Percentiles rank a stretch among this genome's conserved stretches.
These are phyloP conservation scores for Phyllostachys edulis DNA, from an alignment of 176 grass and related monocot species.

Conservation along the genomic window DNA sequence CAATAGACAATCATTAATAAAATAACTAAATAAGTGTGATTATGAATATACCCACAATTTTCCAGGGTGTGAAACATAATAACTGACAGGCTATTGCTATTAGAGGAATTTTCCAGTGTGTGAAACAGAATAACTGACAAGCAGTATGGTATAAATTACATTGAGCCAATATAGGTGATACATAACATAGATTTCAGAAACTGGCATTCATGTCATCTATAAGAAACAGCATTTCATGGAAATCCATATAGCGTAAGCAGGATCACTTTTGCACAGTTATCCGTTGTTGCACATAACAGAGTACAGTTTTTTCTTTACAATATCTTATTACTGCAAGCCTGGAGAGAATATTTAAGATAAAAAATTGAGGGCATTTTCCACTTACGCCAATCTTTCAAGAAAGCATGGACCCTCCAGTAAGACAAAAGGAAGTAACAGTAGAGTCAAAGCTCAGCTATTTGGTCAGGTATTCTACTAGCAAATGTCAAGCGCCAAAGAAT, in stretches of 20 bases:
- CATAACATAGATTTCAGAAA: constrained; percentile 19
- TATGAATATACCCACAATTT: background rate
- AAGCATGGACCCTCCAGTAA: constrained; percentile 15
- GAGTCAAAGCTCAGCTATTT: constrained; percentile 21
- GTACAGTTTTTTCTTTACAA: background rate
- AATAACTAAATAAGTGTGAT: constrained; percentile 10
- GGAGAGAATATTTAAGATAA: background rate
- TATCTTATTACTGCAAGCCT: background rate
- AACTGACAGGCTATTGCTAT: constrained; percentile 1
- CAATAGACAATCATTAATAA: constrained; percentile 29
- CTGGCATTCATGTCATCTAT: background rate
- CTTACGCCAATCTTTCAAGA: background rate
- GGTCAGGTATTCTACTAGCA: constrained; percentile 4
- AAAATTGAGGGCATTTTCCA: background rate
- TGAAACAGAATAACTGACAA: constrained; percentile 14
- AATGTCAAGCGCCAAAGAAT: background rate
- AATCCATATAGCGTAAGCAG: background rate
- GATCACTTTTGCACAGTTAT: background rate
- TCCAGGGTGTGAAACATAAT: constrained; percentile 13
- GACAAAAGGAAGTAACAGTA: constrained; percentile 4
- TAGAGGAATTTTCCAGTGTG: background rate
- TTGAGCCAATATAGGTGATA: background rate
- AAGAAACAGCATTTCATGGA: constrained; percentile 3
- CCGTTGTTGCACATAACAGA: background rate
- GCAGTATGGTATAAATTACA: constrained; percentile 8